Evolutionary conservation across 495 filamentous ascomycete species (phyloP).

Genomic region (Daldinia grandis): DNA sequence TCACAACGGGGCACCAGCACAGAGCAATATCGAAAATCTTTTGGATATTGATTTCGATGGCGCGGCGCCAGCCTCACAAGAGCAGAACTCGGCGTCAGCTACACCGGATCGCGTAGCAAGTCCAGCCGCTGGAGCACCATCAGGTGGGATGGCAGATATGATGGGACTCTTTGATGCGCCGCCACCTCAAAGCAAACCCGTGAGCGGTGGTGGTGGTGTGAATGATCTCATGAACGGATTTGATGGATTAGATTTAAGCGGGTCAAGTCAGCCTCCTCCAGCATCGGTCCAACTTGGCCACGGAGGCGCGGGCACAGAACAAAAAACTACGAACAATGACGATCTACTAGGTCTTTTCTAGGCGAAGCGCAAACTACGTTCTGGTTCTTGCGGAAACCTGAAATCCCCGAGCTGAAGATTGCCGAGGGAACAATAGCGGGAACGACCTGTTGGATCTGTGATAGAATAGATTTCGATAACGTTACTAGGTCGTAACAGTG

Average conservation of each 20-base stretch:
- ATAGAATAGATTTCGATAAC: neutral
- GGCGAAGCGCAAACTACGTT: neutral
- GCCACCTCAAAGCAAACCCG: slow-evolving; percentile 47
- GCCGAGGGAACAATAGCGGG: neutral
- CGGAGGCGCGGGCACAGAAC: slow-evolving; percentile 40
- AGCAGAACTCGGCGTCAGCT: slow-evolving; percentile 73
- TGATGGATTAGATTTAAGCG: slow-evolving; percentile 77
- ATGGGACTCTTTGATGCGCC: slow-evolving; percentile 80
- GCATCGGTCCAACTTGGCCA: slow-evolving; percentile 60
- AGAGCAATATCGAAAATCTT: slow-evolving; percentile 90
- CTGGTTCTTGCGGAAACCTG: neutral
- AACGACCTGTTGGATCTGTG: slow-evolving; percentile 30
- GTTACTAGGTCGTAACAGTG: neutral
- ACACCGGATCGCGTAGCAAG: slow-evolving; percentile 84
- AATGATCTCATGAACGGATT: slow-evolving; percentile 85
- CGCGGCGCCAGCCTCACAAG: slow-evolving; percentile 85
- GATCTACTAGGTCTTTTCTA: slow-evolving; percentile 93
- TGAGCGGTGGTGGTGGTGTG: slow-evolving; percentile 47
- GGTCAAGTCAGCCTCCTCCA: slow-evolving; percentile 65
- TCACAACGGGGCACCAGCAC: slow-evolving; percentile 63
- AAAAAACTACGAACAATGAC: slow-evolving; percentile 77
- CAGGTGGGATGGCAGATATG: slow-evolving; percentile 82
- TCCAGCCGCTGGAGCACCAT: slow-evolving; percentile 56
- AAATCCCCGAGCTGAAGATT: slow-evolving; percentile 8
- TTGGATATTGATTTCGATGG: slow-evolving; percentile 99